phyloP scores from a whole-genome alignment of 495 filamentous ascomycete species.

The Ascodesmis nigricans region DNA sequence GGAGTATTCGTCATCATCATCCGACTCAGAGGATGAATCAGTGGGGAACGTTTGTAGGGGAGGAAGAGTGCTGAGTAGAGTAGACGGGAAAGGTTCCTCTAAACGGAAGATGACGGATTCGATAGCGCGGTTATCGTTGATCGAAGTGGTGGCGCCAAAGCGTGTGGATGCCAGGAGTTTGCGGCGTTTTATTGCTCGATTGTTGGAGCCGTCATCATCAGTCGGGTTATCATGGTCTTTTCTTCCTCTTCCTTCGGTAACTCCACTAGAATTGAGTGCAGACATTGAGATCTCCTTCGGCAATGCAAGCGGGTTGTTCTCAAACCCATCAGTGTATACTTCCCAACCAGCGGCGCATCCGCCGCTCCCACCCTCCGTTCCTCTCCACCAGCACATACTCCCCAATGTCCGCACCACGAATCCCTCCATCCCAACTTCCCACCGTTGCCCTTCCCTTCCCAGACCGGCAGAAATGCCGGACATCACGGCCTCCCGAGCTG shows the following conservation, averaged over 20 bases:
- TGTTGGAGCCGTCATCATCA: not conserved
- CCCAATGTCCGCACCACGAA: slow-evolving; percentile 45
- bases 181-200: not conserved
- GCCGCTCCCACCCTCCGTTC: slow-evolving; percentile 39
- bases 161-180: slow-evolving; percentile 1
- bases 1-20: slow-evolving; percentile 13
- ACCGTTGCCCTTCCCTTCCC: slow-evolving; percentile 43
- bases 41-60: too few species aligned
- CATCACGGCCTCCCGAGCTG: slow-evolving; percentile 43
- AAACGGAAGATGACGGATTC: slow-evolving; percentile 3
- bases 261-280: not conserved
- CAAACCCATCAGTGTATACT: slow-evolving; percentile 33
- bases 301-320: slow-evolving; percentile 1
- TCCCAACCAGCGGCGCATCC: slow-evolving; percentile 52
- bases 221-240: too few species aligned
- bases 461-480: slow-evolving; percentile 60
- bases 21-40: too few species aligned
- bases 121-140: not conserved
- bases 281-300: not conserved
- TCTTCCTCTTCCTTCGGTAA: not conserved
- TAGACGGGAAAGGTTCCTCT: slow-evolving; percentile 1
- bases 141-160: not conserved
- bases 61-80: not conserved
- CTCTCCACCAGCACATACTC: slow-evolving; percentile 41
- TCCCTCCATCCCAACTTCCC: slow-evolving; percentile 39